A percentile compares a stretch with the other conserved stretches of the same genome.
Evolutionary conservation across 306 rosid genomes (phyloP).

Genomic region (Cucumis hystrix): DNA sequence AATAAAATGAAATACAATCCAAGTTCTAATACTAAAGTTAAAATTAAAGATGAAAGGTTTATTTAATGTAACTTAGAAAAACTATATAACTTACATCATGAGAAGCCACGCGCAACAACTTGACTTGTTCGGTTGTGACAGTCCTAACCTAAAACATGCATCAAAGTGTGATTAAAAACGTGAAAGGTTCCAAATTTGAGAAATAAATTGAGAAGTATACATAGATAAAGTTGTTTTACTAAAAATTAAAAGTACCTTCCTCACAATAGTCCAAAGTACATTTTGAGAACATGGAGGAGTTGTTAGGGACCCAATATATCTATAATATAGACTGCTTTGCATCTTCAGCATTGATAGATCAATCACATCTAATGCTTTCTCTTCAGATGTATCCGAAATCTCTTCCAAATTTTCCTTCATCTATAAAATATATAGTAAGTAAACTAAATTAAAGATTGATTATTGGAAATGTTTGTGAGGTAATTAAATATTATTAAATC

Average conservation of each 20-base stretch:
- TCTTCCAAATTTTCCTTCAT: conserved; percentile 15
- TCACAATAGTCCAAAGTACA: conserved; percentile 44
- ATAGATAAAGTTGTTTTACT: too few species aligned
- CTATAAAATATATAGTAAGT: conserved; percentile 6
- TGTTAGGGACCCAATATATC: conserved; percentile 66
- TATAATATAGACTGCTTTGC: conserved; percentile 23
- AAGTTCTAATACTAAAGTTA: too few species aligned
- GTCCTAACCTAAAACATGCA: conserved; percentile 26
- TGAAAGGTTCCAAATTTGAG: too few species aligned
- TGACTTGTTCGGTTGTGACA: conserved; percentile 35
- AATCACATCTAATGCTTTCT: conserved; percentile 12
- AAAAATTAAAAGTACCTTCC: conserved; percentile 6
- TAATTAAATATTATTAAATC: too few species aligned
- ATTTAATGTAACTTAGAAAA: too few species aligned
- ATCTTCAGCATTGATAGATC: conserved; percentile 27
- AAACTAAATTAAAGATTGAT: too few species aligned
- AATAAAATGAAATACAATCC: too few species aligned
- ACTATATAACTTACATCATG: conserved; percentile 42
- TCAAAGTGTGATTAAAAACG: background rate
- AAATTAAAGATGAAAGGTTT: too few species aligned
- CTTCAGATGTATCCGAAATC: conserved; percentile 4
- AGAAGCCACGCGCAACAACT: conserved; percentile 42
- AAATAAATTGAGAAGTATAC: too few species aligned
- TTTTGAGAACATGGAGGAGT: conserved; percentile 52
- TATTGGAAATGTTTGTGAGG: too few species aligned